A percentile compares a stretch with the other conserved stretches of the same genome.
Conservation (phyloP, 495 filamentous ascomycete species). For the Halenospora varia region DNA sequence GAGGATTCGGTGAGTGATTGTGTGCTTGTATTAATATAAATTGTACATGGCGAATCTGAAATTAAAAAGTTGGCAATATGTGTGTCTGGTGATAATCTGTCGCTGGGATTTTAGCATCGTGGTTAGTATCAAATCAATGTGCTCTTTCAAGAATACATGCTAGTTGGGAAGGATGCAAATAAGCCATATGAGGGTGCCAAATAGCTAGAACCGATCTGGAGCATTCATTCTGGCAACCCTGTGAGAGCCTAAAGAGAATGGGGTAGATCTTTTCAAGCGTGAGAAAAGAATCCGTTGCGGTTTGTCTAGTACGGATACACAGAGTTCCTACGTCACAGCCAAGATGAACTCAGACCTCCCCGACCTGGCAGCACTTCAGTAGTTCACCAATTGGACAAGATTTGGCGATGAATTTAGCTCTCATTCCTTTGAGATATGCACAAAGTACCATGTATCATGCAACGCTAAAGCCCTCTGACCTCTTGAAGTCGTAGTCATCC, state of each 20-base stretch:
- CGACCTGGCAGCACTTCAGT: neutral
- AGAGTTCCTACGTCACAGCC: too few species aligned
- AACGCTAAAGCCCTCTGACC: slow-evolving; percentile 20
- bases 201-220: neutral
- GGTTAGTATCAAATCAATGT: too few species aligned
- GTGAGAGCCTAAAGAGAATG: slow-evolving; percentile 21
- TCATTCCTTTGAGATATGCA: slow-evolving; percentile 26
- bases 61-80: too few species aligned
- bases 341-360: neutral
- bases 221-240: slow-evolving; percentile 18
- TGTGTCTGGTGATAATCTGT: too few species aligned
- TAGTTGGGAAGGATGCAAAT: too few species aligned
- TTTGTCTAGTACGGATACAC: neutral
- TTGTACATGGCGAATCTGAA: too few species aligned
- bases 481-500: slow-evolving; percentile 9
- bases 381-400: neutral
- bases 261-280: slow-evolving; percentile 15
- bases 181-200: too few species aligned
- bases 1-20: too few species aligned
- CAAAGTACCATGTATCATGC: slow-evolving; percentile 25
- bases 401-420: slow-evolving; percentile 23
- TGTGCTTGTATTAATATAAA: too few species aligned
- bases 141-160: too few species aligned
- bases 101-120: too few species aligned
- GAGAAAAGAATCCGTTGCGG: slow-evolving; percentile 15